Evolutionary conservation across 2,329 filamentous ascomycete species (phyloP), one percentile per base, ranked within the genome.

Genomic region (Neofusicoccum ribis): DNA sequence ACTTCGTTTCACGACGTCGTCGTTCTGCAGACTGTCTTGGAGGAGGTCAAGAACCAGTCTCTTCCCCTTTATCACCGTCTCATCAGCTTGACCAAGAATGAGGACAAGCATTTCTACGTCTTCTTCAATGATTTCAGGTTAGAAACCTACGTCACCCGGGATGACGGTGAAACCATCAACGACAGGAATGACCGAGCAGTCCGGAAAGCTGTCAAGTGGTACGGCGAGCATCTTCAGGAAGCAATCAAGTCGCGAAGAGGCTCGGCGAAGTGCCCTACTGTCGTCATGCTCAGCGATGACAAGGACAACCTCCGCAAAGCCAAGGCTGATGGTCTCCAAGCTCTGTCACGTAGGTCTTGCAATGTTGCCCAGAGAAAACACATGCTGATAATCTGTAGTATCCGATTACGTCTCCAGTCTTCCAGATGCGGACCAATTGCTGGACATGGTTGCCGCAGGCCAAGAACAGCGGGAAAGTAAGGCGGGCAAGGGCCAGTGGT

Each of bases 121-220:
- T 99, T 99, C 77, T 98, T 98, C 86, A 99, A 99, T 77, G 95
- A 99, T 72, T 99, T 99, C 75, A 87, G 94, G 60, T 83, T 93
- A 44, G 96, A 99, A 78, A 99, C 95, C 0, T 91, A 97, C 73
- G 87, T 97, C 54, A 81, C 85, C 34, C 86, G 95, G 67, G 85
- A 89, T 20, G 78, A 84, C 5, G 89, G 91, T 43, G 95, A 99
- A 81, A 90, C 87, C 3, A 95, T 99, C 79, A 99, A 99, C 76
- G 95, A 99, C 77, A 87, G 95, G 63, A 99, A 99, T 74, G 96
- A 99, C 77, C 88, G 93, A 67, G 93, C 95, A 50, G 92, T 99
- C 36, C 86, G 95, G 54, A 87, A 85, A 70, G 92, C 94, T 1
- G 92, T 93, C 60, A 87, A 89, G 73, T 99, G 95, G 95, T 99